Evolutionary conservation across 306 rosid species (phyloP).

Genomic region (Boehmeria nivea): DNA sequence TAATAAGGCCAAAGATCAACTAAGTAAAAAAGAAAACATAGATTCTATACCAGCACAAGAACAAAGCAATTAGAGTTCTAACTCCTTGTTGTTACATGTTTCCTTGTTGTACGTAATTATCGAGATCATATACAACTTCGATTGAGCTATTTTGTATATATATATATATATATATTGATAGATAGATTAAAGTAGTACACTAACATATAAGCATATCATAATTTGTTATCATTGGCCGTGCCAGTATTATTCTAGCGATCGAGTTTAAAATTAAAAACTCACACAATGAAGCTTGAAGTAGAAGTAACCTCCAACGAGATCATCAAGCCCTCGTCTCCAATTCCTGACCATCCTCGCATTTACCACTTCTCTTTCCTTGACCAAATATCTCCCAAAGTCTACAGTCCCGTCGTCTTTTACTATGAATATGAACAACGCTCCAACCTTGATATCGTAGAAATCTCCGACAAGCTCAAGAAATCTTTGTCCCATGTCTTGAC

Average conservation of each 20-base stretch:
- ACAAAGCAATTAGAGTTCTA: too few species aligned
- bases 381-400: background rate
- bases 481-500: conserved; percentile 24
- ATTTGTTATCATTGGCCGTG: too few species aligned
- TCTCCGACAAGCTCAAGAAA: conserved; percentile 13
- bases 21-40: too few species aligned
- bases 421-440: background rate
- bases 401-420: conserved; percentile 17
- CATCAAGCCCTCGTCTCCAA: conserved; percentile 43
- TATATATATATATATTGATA: too few species aligned
- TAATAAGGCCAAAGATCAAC: too few species aligned
- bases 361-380: conserved; percentile 9
- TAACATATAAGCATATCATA: too few species aligned
- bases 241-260: too few species aligned
- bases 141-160: too few species aligned
- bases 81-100: too few species aligned
- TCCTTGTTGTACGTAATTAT: too few species aligned
- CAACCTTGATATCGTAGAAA: background rate
- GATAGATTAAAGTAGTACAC: too few species aligned
- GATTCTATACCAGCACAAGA: background rate
- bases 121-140: too few species aligned
- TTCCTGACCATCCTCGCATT: conserved; percentile 7
- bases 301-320: conserved; percentile 34
- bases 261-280: background rate
- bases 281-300: conserved; percentile 20